These are phyloP conservation scores for Metschnikowia picachoensis DNA, from an alignment of 805 yeast species.

Conservation along the genomic window DNA sequence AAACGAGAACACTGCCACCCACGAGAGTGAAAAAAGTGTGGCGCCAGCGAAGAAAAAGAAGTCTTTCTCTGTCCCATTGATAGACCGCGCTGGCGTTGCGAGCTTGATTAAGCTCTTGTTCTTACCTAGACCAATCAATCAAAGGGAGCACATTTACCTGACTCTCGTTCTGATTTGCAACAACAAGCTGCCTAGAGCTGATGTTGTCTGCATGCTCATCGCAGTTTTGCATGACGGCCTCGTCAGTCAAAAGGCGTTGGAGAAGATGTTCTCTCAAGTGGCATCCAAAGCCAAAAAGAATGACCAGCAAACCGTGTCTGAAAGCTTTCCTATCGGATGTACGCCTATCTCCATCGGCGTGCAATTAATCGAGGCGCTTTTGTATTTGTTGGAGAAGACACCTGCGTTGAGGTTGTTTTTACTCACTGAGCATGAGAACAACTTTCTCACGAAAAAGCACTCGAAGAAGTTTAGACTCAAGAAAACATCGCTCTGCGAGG, in stretches of 20 bases:
- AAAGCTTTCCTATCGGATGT: conserved; percentile 49
- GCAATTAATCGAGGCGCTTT: conserved; percentile 73
- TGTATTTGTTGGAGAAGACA: conserved; percentile 63
- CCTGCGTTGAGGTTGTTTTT: conserved; percentile 68
- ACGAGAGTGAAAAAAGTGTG: not conserved
- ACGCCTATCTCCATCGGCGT: conserved; percentile 70
- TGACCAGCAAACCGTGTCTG: conserved; percentile 4
- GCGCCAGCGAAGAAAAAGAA: conserved; percentile 17
- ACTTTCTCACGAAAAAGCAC: conserved; percentile 33
- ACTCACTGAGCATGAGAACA: conserved; percentile 65
- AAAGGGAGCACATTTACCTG: conserved; percentile 61
- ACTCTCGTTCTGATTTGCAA: conserved; percentile 64
- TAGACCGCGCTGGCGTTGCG: conserved; percentile 74
- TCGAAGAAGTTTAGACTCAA: conserved; percentile 31
- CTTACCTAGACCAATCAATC: conserved; percentile 62
- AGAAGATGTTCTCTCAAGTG: conserved; percentile 56
- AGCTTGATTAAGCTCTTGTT: conserved; percentile 67
- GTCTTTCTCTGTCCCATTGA: conserved; percentile 47
- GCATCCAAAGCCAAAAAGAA: conserved; percentile 41
- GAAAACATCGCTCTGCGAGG: conserved; percentile 26
- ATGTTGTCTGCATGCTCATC: conserved; percentile 63
- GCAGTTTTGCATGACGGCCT: conserved; percentile 77
- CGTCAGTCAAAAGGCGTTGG: conserved; percentile 54
- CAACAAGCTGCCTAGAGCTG: conserved; percentile 75
- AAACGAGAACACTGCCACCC: not conserved